Conservation (phyloP, 2,329 filamentous ascomycete genomes). For the Helicocarpus griseus region DNA sequence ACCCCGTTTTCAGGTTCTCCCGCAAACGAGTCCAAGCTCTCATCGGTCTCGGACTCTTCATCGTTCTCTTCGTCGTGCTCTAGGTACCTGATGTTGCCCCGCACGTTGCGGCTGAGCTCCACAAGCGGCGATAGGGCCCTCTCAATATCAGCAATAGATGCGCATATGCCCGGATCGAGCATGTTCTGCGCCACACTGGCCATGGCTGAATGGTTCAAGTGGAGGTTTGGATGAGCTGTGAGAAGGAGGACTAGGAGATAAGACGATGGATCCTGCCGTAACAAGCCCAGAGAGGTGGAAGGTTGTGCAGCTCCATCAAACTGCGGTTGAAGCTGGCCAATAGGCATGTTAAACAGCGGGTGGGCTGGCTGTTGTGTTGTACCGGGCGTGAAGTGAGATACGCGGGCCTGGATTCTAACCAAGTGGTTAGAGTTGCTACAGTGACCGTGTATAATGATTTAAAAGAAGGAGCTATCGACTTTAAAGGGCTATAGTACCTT, state of each 20-base stretch:
- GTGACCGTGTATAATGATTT: too few species aligned
- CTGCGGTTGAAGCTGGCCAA: too few species aligned
- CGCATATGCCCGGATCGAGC: conserved; percentile 6
- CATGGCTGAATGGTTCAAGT: conserved; percentile 6
- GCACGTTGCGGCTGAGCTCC: neutral
- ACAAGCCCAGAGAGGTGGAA: too few species aligned
- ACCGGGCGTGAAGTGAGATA: too few species aligned
- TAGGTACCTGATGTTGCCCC: neutral
- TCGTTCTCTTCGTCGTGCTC: neutral
- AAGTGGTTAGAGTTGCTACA: too few species aligned
- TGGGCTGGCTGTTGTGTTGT: too few species aligned
- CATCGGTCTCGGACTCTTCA: neutral
- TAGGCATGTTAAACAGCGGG: too few species aligned
- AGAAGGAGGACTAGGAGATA: conserved; percentile 5
- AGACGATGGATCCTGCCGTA: conserved; percentile 4
- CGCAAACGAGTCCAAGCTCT: neutral
- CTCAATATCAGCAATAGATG: neutral
- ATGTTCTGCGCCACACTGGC: conserved; percentile 1
- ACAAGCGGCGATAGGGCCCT: neutral
- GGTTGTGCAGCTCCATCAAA: too few species aligned
- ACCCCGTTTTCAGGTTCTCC: neutral
- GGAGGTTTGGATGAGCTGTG: conserved; percentile 3
- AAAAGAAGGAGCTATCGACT: too few species aligned
- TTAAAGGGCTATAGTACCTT: too few species aligned
- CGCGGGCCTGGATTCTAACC: too few species aligned